Conservation (phyloP, 2,329 filamentous ascomycete genomes). For the Fusarium robinianum region DNA sequence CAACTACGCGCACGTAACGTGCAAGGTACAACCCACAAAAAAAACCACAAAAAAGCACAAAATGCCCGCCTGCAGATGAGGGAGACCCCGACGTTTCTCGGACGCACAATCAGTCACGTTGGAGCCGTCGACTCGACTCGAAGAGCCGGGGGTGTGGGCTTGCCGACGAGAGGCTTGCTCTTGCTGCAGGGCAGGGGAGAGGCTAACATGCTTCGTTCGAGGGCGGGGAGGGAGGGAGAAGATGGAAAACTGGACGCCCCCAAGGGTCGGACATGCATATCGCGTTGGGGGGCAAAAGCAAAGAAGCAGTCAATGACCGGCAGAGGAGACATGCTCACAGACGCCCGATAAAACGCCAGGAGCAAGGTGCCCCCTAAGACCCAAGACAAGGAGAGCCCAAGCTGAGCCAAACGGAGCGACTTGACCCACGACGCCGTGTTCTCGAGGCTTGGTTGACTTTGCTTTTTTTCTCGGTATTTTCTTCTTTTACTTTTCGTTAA, state of each 20-base stretch:
- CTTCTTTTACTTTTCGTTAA: neutral
- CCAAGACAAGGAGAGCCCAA: too few species aligned
- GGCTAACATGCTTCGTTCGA: conserved; percentile 2
- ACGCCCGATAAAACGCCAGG: conserved; percentile 4
- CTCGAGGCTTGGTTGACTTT: neutral
- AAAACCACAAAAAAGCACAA: too few species aligned
- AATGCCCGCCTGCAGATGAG: conserved; percentile 22
- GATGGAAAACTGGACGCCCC: too few species aligned
- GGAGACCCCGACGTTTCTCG: conserved; percentile 25
- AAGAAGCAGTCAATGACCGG: conserved; percentile 16
- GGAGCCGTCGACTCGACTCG: neutral
- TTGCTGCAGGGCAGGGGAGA: conserved; percentile 14
- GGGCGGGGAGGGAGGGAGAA: conserved; percentile 11
- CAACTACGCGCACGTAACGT: conserved; percentile 14
- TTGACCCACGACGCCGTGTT: too few species aligned
- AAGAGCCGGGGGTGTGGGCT: conserved; percentile 8
- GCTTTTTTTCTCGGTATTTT: conserved; percentile 4
- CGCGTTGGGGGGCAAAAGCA: conserved; percentile 29
- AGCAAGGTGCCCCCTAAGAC: neutral
- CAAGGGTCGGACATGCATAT: too few species aligned
- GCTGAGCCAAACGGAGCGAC: too few species aligned
- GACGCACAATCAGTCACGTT: conserved; percentile 15
- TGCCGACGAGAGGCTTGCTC: conserved; percentile 11
- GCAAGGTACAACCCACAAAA: conserved; percentile 21
- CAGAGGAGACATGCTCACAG: conserved; percentile 3